Evolutionary conservation across 495 filamentous ascomycete species (phyloP), one percentile per base, ranked within the genome.

Genomic region (Rhypophila decipiens): DNA sequence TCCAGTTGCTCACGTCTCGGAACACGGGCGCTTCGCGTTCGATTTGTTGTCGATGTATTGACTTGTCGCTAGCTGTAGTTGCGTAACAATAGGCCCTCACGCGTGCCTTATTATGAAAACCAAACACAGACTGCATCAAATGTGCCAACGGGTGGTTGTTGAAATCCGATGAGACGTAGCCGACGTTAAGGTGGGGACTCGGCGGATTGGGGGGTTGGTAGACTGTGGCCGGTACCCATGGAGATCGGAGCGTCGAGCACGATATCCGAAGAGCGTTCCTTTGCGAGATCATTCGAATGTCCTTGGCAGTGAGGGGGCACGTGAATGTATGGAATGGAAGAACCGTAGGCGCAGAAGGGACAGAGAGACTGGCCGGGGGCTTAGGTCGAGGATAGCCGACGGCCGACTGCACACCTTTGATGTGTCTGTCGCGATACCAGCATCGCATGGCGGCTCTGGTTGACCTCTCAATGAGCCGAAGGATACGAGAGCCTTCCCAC

Each of bases 271-370:
- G 75, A 13, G 87, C 94, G 60, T 99, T 99, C 12, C 93, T 78
- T 62, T 97, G 90, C 15, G 93, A 97, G 49, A 99, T 97, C 64
- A 86, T 83, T 3, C 94, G 86, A 51, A 99, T 88, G 56, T 96
- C 88, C 61, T 90, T 91, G 2, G 93, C 90, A 12, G 88, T 90
- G 46, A 99, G 69, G 0, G 93, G 93, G 54, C 86, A 95, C 27
- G 93, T 97, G 61, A 99, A 99, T 2, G 93, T 97, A 60, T 99
- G 94, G 57, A 99, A 99, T n/a, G 93, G 93, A 2, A 99, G 72
- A 12, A 99, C 90, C 0, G 93, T 99, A 10, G 93, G 93, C 15
- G 93, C 93, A 42, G 86, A 84, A 4, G 94, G 94, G 7, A 93
- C 79, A 15, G 90, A 75, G 23, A 99, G 67, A 24, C 77, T 73